These are phyloP conservation scores for Coniophora puteana DNA, from an alignment of 1,284 basidiomycete genomes.

Conservation along the genomic window DNA sequence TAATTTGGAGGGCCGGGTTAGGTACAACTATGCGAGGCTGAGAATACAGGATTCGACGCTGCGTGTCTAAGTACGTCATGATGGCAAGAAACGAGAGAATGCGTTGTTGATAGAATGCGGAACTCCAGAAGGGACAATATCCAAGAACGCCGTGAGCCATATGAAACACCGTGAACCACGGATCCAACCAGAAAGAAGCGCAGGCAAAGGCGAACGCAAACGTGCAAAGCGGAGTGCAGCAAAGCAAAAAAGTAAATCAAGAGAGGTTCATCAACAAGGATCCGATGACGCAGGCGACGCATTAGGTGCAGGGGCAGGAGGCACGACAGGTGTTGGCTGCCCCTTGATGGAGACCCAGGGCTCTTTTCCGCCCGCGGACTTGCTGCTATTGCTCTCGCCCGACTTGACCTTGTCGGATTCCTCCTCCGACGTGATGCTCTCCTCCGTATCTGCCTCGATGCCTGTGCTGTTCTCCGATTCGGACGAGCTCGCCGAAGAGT, in stretches of 20 bases:
- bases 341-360: slow-evolving; percentile 70
- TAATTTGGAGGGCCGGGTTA: too few relatives aligned
- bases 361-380: slow-evolving; percentile 39
- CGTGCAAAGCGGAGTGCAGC: too few relatives aligned
- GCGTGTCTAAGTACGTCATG: too few relatives aligned
- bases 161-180: not conserved
- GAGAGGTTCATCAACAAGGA: not conserved
- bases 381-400: slow-evolving; percentile 19
- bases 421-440: slow-evolving; percentile 70
- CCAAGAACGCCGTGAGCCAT: too few relatives aligned
- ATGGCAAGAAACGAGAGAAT: too few relatives aligned
- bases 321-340: slow-evolving; percentile 18
- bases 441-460: slow-evolving; percentile 68
- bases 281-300: slow-evolving; percentile 6
- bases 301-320: slow-evolving; percentile 3
- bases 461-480: slow-evolving; percentile 58
- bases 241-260: too few relatives aligned
- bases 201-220: not conserved
- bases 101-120: too few relatives aligned
- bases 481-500: slow-evolving; percentile 38
- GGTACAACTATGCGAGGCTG: too few relatives aligned
- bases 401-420: slow-evolving; percentile 44
- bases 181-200: too few relatives aligned
- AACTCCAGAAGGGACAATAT: too few relatives aligned
- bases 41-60: too few relatives aligned